These are phyloP conservation scores for Phytophthora podocarpi DNA, from an alignment of 352 stramenopile genomes.

Conservation along the genomic window DNA sequence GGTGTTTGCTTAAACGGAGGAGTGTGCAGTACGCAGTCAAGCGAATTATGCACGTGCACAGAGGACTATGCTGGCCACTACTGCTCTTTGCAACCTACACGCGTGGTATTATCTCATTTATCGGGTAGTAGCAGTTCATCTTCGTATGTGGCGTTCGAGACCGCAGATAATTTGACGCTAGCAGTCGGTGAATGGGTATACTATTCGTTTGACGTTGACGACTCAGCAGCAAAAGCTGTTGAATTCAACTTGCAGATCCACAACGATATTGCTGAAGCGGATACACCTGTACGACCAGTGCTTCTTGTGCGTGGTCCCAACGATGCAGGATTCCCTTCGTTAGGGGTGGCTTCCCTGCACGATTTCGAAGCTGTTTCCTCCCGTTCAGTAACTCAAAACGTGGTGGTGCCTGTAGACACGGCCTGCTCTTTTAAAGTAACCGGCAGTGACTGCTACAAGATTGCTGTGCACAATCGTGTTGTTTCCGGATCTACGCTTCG, in stretches of 20 bases:
- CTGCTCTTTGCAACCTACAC: conserved; percentile 43
- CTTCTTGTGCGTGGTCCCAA: conserved; percentile 57
- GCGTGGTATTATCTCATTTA: conserved; percentile 12
- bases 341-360: conserved; percentile 47
- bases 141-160: conserved; percentile 37
- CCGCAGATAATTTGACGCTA: conserved; percentile 31
- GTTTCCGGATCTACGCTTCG: conserved; percentile 50
- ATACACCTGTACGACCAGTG: conserved; percentile 56
- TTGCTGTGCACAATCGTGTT: conserved; percentile 68
- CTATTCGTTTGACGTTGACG: conserved; percentile 67
- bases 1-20: conserved; percentile 54
- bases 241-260: conserved; percentile 55
- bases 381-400: conserved; percentile 31
- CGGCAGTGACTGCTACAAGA: conserved; percentile 68
- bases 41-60: conserved; percentile 54
- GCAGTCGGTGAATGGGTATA: conserved; percentile 62
- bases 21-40: conserved; percentile 54
- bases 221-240: conserved; percentile 44
- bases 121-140: conserved; percentile 8
- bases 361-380: conserved; percentile 52
- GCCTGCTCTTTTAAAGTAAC: conserved; percentile 43
- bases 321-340: conserved; percentile 58
- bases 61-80: conserved; percentile 39
- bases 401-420: conserved; percentile 50
- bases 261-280: conserved; percentile 40